phyloP scores from a whole-genome alignment of 306 rosid species.

The Glycine soja region DNA sequence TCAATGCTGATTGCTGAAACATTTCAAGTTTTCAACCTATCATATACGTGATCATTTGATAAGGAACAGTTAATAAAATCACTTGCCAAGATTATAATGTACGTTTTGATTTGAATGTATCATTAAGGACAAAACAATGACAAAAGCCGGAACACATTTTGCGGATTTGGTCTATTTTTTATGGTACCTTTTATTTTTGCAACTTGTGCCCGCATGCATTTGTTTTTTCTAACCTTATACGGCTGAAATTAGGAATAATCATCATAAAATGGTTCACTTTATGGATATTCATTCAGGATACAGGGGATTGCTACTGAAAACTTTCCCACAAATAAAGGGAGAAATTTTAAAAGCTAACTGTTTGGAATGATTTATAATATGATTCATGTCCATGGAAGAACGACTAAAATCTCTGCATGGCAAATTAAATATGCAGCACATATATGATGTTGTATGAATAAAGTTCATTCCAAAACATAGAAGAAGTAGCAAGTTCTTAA shows the following conservation, averaged over 20 bases:
- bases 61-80: slow-evolving; percentile 7
- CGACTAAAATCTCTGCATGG: slow-evolving; percentile 5
- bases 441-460: not conserved
- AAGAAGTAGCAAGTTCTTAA: not conserved
- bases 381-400: slow-evolving; percentile 20
- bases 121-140: slow-evolving; percentile 25
- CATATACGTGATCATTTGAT: not conserved
- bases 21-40: not conserved
- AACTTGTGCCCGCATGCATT: slow-evolving; percentile 6
- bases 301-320: not conserved
- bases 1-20: not conserved
- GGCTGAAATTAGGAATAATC: slow-evolving; percentile 8
- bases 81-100: not conserved
- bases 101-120: slow-evolving; percentile 15
- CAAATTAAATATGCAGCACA: slow-evolving; percentile 11
- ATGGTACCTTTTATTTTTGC: not conserved
- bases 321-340: not conserved
- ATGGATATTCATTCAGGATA: not conserved
- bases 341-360: not conserved
- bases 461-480: slow-evolving; percentile 17
- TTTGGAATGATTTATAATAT: slow-evolving; percentile 8
- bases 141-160: not conserved
- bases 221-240: slow-evolving; percentile 3
- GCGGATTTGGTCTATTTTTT: not conserved
- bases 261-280: slow-evolving; percentile 10